Percentiles rank a stretch among this genome's conserved stretches.
Conservation (phyloP, 345 rosid species). For the Durio zibethinus region DNA sequence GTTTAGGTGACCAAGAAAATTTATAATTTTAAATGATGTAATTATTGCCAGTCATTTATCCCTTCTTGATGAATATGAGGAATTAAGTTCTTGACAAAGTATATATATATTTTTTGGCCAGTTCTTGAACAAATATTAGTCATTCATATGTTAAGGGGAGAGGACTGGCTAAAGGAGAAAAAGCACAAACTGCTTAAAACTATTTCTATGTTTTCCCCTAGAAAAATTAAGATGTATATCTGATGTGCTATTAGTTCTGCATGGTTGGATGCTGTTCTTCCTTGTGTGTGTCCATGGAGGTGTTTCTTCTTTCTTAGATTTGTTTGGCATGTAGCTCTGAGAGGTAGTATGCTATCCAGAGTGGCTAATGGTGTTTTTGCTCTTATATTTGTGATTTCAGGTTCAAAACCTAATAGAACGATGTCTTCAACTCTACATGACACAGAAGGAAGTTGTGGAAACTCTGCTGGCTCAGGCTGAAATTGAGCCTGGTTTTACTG, state of each 20-base stretch:
- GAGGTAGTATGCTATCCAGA: neutral
- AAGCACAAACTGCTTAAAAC: neutral
- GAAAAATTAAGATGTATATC: constrained; percentile 1
- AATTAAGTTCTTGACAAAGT: neutral
- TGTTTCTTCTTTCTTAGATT: neutral
- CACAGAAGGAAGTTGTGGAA: constrained; percentile 87
- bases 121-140: neutral
- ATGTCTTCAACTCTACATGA: constrained; percentile 96
- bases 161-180: neutral
- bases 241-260: neutral
- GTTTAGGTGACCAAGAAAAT: neutral
- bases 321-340: neutral
- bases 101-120: too few species aligned
- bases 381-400: constrained; percentile 36
- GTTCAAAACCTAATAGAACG: constrained; percentile 94
- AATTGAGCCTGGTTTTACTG: constrained; percentile 97
- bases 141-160: neutral
- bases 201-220: neutral
- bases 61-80: neutral
- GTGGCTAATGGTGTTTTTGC: neutral
- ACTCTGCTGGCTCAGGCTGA: constrained; percentile 80
- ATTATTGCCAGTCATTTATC: neutral
- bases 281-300: neutral
- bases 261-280: neutral
- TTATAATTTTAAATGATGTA: neutral